A percentile compares a stretch with the other conserved stretches of the same genome.
Conservation (phyloP, 129 eudicot species). For the Centaurea solstitialis region DNA sequence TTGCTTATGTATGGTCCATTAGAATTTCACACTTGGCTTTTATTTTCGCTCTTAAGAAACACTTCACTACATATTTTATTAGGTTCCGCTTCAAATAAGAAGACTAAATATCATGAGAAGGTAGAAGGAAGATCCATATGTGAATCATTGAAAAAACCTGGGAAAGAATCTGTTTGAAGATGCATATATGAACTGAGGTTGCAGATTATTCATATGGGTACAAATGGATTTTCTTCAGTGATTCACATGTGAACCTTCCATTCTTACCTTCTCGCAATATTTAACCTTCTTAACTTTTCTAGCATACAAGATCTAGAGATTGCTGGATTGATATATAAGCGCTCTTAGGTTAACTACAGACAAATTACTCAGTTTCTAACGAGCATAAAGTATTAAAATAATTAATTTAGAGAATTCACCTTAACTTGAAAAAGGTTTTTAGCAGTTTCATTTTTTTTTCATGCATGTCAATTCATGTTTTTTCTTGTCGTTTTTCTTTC, state of each 20-base stretch:
- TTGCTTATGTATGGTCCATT: background rate
- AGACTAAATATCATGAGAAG: no score
- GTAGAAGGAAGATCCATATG: no score
- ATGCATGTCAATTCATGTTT: slow-evolving; percentile 5
- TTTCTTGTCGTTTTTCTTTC: background rate
- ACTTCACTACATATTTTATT: background rate
- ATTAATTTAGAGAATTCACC: background rate
- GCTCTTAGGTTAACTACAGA: background rate
- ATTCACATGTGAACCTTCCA: background rate
- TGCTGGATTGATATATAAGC: background rate
- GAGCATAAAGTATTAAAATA: background rate
- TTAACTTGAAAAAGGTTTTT: background rate
- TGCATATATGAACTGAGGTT: no score
- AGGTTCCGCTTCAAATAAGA: background rate
- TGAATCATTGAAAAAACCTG: no score
- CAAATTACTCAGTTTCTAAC: background rate
- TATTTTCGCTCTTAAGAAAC: background rate
- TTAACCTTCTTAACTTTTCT: background rate
- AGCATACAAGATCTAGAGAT: background rate
- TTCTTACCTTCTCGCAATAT: background rate
- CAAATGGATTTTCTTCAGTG: no score
- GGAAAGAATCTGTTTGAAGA: no score
- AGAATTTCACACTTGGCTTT: background rate
- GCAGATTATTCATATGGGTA: no score
- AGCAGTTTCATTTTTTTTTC: background rate